phyloP scores from a whole-genome alignment of 2,329 filamentous ascomycete species.

The Arthrinium puccinioides region DNA sequence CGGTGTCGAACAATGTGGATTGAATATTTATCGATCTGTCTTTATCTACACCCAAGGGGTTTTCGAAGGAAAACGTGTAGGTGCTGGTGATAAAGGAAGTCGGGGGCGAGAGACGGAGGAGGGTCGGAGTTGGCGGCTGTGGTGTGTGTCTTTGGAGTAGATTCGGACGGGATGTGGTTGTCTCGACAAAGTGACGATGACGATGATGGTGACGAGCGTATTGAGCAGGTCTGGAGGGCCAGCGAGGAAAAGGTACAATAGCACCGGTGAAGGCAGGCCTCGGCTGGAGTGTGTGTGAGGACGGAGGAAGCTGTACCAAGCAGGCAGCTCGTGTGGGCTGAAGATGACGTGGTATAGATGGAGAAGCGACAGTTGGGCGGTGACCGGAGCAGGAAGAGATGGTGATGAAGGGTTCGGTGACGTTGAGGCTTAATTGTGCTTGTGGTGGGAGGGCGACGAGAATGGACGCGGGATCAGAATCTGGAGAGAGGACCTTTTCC shows the following conservation, averaged over 20 bases:
- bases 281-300: too few relatives aligned
- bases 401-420: conserved; percentile 1
- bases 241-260: too few relatives aligned
- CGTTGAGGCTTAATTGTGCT: too few relatives aligned
- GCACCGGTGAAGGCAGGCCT: too few relatives aligned
- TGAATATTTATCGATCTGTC: conserved; percentile 42
- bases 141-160: conserved; percentile 17
- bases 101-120: conserved; percentile 29
- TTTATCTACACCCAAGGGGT: conserved; percentile 81
- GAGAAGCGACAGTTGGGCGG: background rate
- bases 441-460: conserved; percentile 10
- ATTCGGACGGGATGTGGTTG: conserved; percentile 6
- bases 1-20: conserved; percentile 30
- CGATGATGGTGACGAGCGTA: too few relatives aligned
- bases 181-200: conserved; percentile 4
- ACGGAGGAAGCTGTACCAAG: too few relatives aligned
- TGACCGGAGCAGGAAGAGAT: background rate
- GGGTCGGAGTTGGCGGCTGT: conserved; percentile 8
- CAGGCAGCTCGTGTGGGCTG: too few relatives aligned
- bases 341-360: background rate
- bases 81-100: conserved; percentile 71
- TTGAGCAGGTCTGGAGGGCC: too few relatives aligned
- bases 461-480: conserved; percentile 7
- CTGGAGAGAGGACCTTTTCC: conserved; percentile 1
- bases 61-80: conserved; percentile 91